These are phyloP conservation scores for Drechslerella coelobrocha DNA, from an alignment of 2,329 filamentous ascomycete genomes.

Conservation along the genomic window DNA sequence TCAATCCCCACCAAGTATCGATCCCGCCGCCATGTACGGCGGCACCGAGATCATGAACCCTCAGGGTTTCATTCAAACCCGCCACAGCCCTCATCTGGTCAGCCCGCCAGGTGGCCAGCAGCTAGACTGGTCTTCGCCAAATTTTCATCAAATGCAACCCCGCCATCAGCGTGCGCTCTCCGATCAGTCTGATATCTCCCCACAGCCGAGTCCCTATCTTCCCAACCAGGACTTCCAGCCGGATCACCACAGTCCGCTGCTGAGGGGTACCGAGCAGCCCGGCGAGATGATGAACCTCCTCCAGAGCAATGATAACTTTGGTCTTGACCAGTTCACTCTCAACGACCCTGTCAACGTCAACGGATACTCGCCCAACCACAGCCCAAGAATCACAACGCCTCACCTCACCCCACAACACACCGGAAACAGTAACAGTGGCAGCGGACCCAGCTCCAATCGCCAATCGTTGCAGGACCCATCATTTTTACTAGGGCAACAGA, in stretches of 20 bases:
- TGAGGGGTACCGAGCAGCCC: constrained; percentile 49
- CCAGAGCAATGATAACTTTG: constrained; percentile 53
- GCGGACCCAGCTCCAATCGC: constrained; percentile 39
- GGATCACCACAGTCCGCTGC: constrained; percentile 51
- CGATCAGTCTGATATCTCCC: constrained; percentile 54
- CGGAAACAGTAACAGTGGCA: constrained; percentile 36
- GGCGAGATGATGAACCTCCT: constrained; percentile 55
- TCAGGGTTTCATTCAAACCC: constrained; percentile 35
- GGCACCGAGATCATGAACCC: constrained; percentile 50
- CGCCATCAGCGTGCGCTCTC: constrained; percentile 47
- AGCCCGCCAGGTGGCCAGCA: constrained; percentile 32
- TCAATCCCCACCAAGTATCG: constrained; percentile 46
- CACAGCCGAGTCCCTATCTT: constrained; percentile 52
- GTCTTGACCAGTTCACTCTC: constrained; percentile 53
- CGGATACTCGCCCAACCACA: constrained; percentile 49
- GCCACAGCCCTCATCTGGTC: constrained; percentile 44
- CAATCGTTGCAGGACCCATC: constrained; percentile 52
- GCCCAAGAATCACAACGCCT: constrained; percentile 52
- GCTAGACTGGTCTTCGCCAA: constrained; percentile 46
- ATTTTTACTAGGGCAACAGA: constrained; percentile 50
- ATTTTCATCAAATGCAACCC: constrained; percentile 46
- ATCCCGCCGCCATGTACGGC: constrained; percentile 42
- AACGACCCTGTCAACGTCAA: constrained; percentile 47
- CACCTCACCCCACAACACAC: constrained; percentile 52
- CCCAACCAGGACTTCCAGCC: constrained; percentile 53